Percentiles rank a stretch among this genome's conserved stretches.
Conservation (phyloP, 2,329 filamentous ascomycete genomes). For the Hypoxylon sp. region DNA sequence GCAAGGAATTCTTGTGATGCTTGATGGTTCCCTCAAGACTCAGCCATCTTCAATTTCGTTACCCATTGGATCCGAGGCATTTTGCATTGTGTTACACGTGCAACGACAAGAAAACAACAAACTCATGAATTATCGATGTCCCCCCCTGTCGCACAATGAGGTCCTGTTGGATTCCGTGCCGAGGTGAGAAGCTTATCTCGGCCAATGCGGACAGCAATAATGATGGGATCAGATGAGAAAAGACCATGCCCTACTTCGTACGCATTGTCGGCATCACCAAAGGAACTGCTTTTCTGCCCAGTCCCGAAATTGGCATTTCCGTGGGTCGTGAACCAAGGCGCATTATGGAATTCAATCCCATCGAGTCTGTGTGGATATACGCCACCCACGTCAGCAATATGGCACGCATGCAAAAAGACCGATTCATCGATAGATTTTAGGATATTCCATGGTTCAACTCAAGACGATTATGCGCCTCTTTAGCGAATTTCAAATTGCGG, state of each 20-base stretch:
- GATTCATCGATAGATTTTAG: too few relatives aligned
- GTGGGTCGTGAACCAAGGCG: too few relatives aligned
- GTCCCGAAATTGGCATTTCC: neutral
- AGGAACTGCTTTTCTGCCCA: neutral
- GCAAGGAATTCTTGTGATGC: slow-evolving; percentile 18
- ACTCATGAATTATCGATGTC: too few relatives aligned
- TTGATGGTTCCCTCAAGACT: slow-evolving; percentile 15
- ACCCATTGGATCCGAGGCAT: neutral
- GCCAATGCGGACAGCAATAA: slow-evolving; percentile 3
- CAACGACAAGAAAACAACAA: too few relatives aligned
- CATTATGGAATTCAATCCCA: too few relatives aligned
- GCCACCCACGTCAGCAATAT: too few relatives aligned
- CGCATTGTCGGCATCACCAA: neutral
- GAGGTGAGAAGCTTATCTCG: slow-evolving; percentile 5
- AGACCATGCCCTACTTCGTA: neutral
- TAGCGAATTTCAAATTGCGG: too few relatives aligned
- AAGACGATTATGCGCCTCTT: too few relatives aligned
- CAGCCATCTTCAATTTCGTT: slow-evolving; percentile 4
- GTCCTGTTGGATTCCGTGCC: neutral
- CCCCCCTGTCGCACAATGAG: too few relatives aligned
- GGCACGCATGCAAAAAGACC: too few relatives aligned
- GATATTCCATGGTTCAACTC: too few relatives aligned
- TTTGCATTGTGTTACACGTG: neutral
- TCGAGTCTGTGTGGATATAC: too few relatives aligned
- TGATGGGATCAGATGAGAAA: slow-evolving; percentile 1